Evolutionary conservation across 1,284 basidiomycete genomes (phyloP), one percentile per base, ranked within the genome.

Genomic region (Acaromyces ingoldii): DNA sequence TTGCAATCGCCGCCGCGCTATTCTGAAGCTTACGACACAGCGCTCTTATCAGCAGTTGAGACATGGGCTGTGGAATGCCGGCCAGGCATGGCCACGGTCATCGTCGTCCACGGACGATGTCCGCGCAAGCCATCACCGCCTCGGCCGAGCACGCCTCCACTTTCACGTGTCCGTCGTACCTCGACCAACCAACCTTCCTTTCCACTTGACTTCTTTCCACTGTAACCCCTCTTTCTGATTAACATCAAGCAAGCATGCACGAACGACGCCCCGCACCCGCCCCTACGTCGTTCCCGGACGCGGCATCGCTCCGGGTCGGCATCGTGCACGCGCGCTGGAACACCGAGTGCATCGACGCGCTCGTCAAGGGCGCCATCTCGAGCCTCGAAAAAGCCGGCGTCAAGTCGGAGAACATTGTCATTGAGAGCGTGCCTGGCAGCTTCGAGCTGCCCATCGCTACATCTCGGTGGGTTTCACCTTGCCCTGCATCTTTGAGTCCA

Each of bases 381-480:
- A 89, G 87, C 73, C 82, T 96, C 62, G 87, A 83, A 77, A 84
- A 84, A 66, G 80, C 83, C 31, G 92, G 92, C 37, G 91, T 97
- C 60, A 88, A 88, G 79, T 83, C 88, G 54, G 82, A 82, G 71
- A 93, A 96, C 73, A 95, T 97, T 65, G 82, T 91, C 53, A 80
- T 95, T 49, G 87, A 93, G 79, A 86, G 84, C 25, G 91, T 98
- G 1, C 92, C 93, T 0, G 93, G 93, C 11, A 70, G 63, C 36
- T 73, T 65, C 64, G 70, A 74, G 57, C 63, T 73, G 43, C 72
- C 72, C 1, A 59, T 65, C 17, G 72, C 63, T 26, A 58, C 60
- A 2, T 58, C 57, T 33, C 41, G 55, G 43, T 61, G 31, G 31
- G 58, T 55, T 13, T 40, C 13, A 34, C 19, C 13, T 34, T 34